Evolutionary conservation across 1,139 yeast species (phyloP), one percentile per base, ranked within the genome.

Genomic region (Pichia sp.): DNA sequence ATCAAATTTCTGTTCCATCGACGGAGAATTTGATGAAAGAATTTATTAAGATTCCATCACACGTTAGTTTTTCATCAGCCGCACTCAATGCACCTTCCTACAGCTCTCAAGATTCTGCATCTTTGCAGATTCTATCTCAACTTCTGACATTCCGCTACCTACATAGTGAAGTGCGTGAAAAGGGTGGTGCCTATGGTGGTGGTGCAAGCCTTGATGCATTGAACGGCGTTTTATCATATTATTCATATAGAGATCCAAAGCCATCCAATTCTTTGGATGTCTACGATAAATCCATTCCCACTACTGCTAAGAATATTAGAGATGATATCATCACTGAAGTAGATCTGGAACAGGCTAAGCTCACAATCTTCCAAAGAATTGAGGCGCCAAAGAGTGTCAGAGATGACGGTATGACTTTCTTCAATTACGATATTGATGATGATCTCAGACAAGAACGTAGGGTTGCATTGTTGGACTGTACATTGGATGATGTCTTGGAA

Each of bases 121-220:
- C 87, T 1, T 67, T 91, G 33, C 95, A 86, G 56, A 75, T 91
- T 0, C 66, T 91, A 36, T 72, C 96, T 1, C 93, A 83, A 50
- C 59, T 91, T 38, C 61, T 88, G 47, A 79, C 95, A 0, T 88
- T 81, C 60, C 83, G 84, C 54, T 76, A 84, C 48, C 66, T 93
- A 33, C 98, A 91, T 57, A 75, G 86, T 11, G 95, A 87, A 44
- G 78, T 91, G 29, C 74, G 98, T 49, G 98, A 91, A 57, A 77
- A 91, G 51, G 96, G 96, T 43, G 98, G 98, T 37, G 98, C 98
- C 0, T 91, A 91, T 54, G 98, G 98, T 8, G 97, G 96, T 11
- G 98, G 98, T 3, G 82, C 94, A 13, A 66, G 73, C 14, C 88
- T 78, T 55, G 85, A 81, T 53, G 88, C 93, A 0, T 57, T 86